A percentile compares a stretch with the other conserved stretches of the same genome.
Evolutionary conservation across 202 grass and related monocot genomes (phyloP).

Genomic region (Setaria viridis): DNA sequence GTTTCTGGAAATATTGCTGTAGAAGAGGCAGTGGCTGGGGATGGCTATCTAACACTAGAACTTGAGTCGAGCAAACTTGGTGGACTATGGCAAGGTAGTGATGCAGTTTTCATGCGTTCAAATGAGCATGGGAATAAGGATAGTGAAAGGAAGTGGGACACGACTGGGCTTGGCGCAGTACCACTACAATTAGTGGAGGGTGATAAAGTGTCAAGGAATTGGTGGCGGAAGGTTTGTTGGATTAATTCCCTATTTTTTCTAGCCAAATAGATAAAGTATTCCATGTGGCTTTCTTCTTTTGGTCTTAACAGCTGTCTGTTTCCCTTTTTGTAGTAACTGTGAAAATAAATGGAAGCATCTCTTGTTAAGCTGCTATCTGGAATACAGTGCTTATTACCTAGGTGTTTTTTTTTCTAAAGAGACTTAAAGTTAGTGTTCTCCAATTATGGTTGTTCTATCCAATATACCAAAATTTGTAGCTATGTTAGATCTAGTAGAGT

Average conservation of each 20-base stretch:
- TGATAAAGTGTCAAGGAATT: conserved; percentile 82
- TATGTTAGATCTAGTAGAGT: not conserved
- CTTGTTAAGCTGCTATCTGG: conserved; percentile 11
- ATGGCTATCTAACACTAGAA: conserved; percentile 38
- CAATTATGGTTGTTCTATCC: not conserved
- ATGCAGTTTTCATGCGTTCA: conserved; percentile 75
- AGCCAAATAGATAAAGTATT: conserved; percentile 22
- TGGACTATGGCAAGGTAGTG: conserved; percentile 81
- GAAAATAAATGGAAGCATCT: conserved; percentile 22
- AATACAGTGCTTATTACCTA: not conserved
- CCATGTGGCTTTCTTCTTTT: conserved; percentile 11
- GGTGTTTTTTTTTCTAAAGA: not conserved
- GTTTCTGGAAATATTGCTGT: conserved; percentile 27
- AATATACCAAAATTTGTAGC: conserved; percentile 12
- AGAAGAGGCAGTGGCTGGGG: conserved; percentile 30
- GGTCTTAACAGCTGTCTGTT: conserved; percentile 2
- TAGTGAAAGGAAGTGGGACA: conserved; percentile 65
- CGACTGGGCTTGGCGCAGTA: conserved; percentile 67
- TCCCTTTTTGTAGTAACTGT: conserved; percentile 19
- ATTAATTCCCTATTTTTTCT: conserved; percentile 16
- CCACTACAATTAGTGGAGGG: conserved; percentile 77
- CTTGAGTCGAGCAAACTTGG: conserved; percentile 55
- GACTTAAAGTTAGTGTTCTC: not conserved
- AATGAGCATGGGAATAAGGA: conserved; percentile 76
- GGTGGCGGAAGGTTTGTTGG: conserved; percentile 85